These are phyloP conservation scores for Scutellaria minor DNA, from an alignment of 257 asterid species.

Conservation along the genomic window DNA sequence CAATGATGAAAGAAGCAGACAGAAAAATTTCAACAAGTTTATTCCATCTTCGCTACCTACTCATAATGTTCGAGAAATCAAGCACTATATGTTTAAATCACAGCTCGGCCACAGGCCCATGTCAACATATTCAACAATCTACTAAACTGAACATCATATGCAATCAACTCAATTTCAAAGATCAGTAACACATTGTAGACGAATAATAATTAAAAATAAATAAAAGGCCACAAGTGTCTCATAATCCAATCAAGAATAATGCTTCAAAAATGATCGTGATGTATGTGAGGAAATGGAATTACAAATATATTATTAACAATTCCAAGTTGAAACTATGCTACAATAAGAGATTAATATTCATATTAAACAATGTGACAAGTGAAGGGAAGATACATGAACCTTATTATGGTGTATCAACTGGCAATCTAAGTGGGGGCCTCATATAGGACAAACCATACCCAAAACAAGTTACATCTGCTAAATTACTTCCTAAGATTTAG, in stretches of 20 bases:
- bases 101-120: too few relatives aligned
- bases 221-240: not conserved
- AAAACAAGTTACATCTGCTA: slow-evolving; percentile 22
- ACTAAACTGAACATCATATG: too few relatives aligned
- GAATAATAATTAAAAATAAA: too few relatives aligned
- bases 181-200: too few relatives aligned
- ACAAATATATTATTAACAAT: not conserved
- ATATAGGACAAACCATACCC: slow-evolving; percentile 16
- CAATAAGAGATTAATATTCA: slow-evolving; percentile 15
- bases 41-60: too few relatives aligned
- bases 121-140: too few relatives aligned
- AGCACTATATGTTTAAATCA: too few relatives aligned
- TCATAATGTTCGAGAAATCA: too few relatives aligned
- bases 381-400: slow-evolving; percentile 52
- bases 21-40: too few relatives aligned
- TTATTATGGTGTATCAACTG: slow-evolving; percentile 15
- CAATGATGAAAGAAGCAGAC: too few relatives aligned
- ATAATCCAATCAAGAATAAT: not conserved
- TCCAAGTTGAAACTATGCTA: slow-evolving; percentile 33
- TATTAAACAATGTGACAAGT: slow-evolving; percentile 26
- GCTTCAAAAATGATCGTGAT: not conserved
- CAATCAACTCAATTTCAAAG: too few relatives aligned
- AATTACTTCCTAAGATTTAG: slow-evolving; percentile 28
- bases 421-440: slow-evolving; percentile 44
- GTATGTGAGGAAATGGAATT: too few relatives aligned